These are phyloP conservation scores for Eucommia ulmoides DNA, from an alignment of 257 asterid genomes.

Conservation along the genomic window DNA sequence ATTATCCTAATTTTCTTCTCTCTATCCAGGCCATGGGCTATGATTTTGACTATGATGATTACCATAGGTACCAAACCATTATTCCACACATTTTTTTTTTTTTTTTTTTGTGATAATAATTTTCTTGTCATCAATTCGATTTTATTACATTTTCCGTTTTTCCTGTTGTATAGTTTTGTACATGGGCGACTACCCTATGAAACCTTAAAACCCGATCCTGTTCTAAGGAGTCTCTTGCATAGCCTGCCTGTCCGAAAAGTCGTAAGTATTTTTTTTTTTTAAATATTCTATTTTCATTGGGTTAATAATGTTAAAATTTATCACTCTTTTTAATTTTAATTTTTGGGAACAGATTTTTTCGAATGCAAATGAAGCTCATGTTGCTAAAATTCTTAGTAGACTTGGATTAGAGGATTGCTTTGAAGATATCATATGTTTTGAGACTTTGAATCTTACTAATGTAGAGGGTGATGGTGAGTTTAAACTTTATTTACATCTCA, in stretches of 20 bases:
- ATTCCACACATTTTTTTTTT: too few relatives aligned
- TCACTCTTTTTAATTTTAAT: too few relatives aligned
- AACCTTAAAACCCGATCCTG: slow-evolving; percentile 54
- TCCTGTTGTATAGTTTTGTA: slow-evolving; percentile 49
- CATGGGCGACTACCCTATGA: slow-evolving; percentile 89
- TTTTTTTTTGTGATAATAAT: too few relatives aligned
- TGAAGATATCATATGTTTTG: slow-evolving; percentile 60
- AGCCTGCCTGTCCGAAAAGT: slow-evolving; percentile 69
- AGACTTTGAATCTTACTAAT: slow-evolving; percentile 59
- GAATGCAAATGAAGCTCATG: slow-evolving; percentile 89
- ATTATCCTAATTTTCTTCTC: too few relatives aligned
- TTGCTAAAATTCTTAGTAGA: slow-evolving; percentile 52
- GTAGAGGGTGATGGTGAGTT: slow-evolving; percentile 32
- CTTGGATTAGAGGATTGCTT: slow-evolving; percentile 83
- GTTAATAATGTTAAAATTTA: too few relatives aligned
- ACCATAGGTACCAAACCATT: slow-evolving; percentile 45
- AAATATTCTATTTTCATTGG: neutral
- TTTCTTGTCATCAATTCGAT: too few relatives aligned
- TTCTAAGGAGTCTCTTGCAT: slow-evolving; percentile 47
- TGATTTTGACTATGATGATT: slow-evolving; percentile 77
- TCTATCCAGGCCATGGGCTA: slow-evolving; percentile 55
- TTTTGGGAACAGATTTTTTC: slow-evolving; percentile 61
- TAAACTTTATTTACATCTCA: too few relatives aligned
- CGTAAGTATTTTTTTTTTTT: slow-evolving; percentile 27
- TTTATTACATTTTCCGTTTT: too few relatives aligned